These are phyloP conservation scores for Rhizopus arrhizus DNA, from an alignment of 371 early-diverging fungal species.

Conservation along the genomic window DNA sequence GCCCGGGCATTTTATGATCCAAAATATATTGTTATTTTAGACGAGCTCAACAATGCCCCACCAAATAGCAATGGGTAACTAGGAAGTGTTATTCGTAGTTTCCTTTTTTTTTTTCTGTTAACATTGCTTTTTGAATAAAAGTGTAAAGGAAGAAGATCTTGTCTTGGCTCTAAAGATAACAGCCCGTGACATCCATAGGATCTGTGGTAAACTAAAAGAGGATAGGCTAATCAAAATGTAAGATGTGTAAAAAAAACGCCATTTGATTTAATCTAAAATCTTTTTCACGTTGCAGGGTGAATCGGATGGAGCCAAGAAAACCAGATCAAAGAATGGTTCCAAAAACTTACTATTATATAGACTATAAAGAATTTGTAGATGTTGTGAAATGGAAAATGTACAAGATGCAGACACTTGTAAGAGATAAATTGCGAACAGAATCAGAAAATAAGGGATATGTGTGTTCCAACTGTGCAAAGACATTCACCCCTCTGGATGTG, in stretches of 20 bases:
- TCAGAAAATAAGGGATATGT: slow-evolving; percentile 74
- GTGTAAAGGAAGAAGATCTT: slow-evolving; percentile 78
- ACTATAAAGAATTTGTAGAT: slow-evolving; percentile 91
- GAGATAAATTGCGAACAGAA: slow-evolving; percentile 72
- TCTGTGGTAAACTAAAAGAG: slow-evolving; percentile 77
- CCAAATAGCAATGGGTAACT: slow-evolving; percentile 55
- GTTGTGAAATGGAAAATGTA: slow-evolving; percentile 91
- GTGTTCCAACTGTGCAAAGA: slow-evolving; percentile 64
- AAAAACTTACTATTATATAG: slow-evolving; percentile 84
- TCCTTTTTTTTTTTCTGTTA: neutral
- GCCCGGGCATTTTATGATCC: slow-evolving; percentile 87
- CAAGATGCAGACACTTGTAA: slow-evolving; percentile 76
- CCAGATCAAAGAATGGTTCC: slow-evolving; percentile 67
- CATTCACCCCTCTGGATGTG: slow-evolving; percentile 62
- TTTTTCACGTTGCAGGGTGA: slow-evolving; percentile 40
- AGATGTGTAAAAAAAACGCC: slow-evolving; percentile 19
- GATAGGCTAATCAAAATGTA: slow-evolving; percentile 79
- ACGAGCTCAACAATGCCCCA: slow-evolving; percentile 67
- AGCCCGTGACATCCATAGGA: slow-evolving; percentile 73
- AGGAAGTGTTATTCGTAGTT: slow-evolving; percentile 15
- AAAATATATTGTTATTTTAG: slow-evolving; percentile 78
- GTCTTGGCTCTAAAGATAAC: slow-evolving; percentile 68
- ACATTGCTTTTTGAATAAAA: slow-evolving; percentile 7
- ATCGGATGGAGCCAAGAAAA: slow-evolving; percentile 65
- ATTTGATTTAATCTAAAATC: neutral